phyloP scores from a whole-genome alignment of 108 stramenopile species.

The Cyclotella baltica region DNA sequence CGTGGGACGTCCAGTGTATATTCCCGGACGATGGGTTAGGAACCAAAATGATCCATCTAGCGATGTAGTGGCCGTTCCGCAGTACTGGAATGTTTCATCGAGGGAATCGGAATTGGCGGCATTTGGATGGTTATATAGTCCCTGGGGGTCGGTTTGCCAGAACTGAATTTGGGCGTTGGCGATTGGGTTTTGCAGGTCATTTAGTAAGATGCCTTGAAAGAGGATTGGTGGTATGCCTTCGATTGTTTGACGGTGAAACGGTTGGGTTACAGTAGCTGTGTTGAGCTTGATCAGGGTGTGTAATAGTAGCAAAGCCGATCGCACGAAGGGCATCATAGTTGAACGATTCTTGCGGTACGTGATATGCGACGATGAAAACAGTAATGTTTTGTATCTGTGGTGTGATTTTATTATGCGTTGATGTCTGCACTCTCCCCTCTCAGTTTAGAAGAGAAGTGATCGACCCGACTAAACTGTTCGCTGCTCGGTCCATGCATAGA shows the following conservation, averaged over 20 bases:
- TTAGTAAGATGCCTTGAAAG: neutral
- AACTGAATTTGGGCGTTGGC: neutral
- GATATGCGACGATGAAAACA: no score
- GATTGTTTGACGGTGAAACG: neutral
- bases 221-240: slow-evolving; percentile 1
- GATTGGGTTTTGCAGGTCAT: slow-evolving; percentile 1
- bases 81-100: neutral
- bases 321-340: no score
- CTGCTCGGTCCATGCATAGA: no score
- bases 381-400: no score
- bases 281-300: no score
- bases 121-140: slow-evolving; percentile 10
- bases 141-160: slow-evolving; percentile 11
- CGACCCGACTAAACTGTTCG: no score
- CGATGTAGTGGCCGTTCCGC: neutral
- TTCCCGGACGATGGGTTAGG: slow-evolving; percentile 7
- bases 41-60: neutral
- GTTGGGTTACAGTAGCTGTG: no score
- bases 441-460: no score
- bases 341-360: no score
- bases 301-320: no score
- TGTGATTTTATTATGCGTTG: no score
- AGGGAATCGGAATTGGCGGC: neutral
- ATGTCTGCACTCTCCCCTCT: no score
- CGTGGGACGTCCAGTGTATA: slow-evolving; percentile 3